These are phyloP conservation scores for Nepenthes mirabilis DNA, from an alignment of 148 eudicot species.

Conservation along the genomic window DNA sequence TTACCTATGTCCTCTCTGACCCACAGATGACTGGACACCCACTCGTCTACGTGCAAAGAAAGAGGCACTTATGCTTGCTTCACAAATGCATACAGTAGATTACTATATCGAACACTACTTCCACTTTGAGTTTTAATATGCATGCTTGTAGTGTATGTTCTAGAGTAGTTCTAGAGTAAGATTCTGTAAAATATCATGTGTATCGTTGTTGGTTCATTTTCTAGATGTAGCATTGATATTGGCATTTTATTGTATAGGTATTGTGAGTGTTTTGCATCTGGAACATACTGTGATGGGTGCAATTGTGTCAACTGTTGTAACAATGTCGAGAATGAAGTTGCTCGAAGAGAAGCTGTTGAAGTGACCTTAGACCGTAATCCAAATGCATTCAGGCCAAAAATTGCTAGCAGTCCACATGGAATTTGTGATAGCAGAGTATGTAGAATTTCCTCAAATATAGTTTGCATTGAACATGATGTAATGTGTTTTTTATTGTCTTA, in stretches of 20 bases:
- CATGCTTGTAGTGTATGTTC: no score
- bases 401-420: constrained; percentile 94
- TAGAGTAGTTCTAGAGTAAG: no score
- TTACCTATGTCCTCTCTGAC: no score
- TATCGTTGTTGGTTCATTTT: no score
- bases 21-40: no score
- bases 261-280: constrained; percentile 99
- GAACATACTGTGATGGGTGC: constrained; percentile 97
- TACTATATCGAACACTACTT: no score
- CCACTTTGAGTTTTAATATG: no score
- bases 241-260: constrained; percentile 41
- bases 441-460: background rate
- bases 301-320: constrained; percentile 89
- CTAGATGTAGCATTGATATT: background rate
- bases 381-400: constrained; percentile 96
- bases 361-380: constrained; percentile 96
- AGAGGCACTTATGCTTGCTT: no score
- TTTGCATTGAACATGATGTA: background rate
- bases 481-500: no score
- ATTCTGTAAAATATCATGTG: no score
- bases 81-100: no score
- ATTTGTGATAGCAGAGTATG: constrained; percentile 50
- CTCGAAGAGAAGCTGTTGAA: constrained; percentile 93
- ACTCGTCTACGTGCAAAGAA: no score
- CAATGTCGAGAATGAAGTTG: constrained; percentile 88